Percentiles rank a stretch among this genome's conserved stretches.
Evolutionary conservation across 176 grass and related monocot genomes (phyloP).

Genomic region (Carex pumila): DNA sequence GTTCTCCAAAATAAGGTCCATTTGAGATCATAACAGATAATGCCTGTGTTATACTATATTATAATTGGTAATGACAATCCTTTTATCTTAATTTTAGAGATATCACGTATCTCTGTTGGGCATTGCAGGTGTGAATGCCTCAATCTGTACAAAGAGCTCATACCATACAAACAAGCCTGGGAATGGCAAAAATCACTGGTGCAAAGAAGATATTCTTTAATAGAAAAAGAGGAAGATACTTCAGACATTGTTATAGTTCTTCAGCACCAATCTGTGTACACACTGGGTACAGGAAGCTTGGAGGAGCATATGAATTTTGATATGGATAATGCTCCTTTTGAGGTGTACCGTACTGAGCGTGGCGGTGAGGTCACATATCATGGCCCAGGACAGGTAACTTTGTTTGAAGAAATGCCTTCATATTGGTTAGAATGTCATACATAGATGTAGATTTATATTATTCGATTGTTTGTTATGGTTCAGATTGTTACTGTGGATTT

Average conservation of each 20-base stretch:
- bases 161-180: constrained; percentile 35
- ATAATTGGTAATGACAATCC: background rate
- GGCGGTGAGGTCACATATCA: constrained; percentile 92
- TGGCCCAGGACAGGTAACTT: constrained; percentile 74
- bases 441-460: background rate
- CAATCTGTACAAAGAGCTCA: constrained; percentile 11
- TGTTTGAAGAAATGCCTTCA: background rate
- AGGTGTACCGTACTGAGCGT: constrained; percentile 52
- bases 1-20: background rate
- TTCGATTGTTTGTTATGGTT: background rate
- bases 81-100: background rate
- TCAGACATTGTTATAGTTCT: constrained; percentile 49
- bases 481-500: background rate
- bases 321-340: constrained; percentile 47
- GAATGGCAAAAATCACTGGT: constrained; percentile 59
- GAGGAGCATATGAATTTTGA: constrained; percentile 60
- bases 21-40: background rate
- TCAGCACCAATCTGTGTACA: constrained; percentile 69
- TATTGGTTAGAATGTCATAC: background rate
- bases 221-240: constrained; percentile 30
- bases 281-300: constrained; percentile 38
- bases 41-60: background rate
- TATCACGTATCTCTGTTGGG: background rate
- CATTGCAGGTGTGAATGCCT: constrained; percentile 17
- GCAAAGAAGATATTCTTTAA: constrained; percentile 34